phyloP scores from a whole-genome alignment of 768 basidiomycete genomes.

The Cystoderma amianthinum region DNA sequence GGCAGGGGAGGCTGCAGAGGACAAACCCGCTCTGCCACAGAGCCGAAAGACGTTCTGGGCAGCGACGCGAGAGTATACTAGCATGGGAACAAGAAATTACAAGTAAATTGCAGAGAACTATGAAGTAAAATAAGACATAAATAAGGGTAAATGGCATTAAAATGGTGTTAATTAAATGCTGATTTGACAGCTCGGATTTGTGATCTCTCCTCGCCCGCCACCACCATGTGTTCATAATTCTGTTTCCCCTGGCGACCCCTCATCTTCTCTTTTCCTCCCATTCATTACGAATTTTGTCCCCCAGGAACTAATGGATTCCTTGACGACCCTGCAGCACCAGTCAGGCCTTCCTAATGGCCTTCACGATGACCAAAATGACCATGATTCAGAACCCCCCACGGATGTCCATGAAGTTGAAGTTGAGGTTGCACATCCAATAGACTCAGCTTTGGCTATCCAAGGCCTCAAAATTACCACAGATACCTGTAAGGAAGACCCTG shows the following conservation, averaged over 20 bases:
- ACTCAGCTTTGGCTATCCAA: slow-evolving; percentile 12
- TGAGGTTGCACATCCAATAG: slow-evolving; percentile 12
- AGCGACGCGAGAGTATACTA: not conserved
- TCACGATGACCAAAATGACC: slow-evolving; percentile 18
- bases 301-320: slow-evolving; percentile 4
- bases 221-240: not conserved
- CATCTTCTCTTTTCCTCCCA: not conserved
- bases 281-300: not conserved
- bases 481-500: slow-evolving; percentile 15
- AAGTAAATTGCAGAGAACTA: not conserved
- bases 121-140: not conserved
- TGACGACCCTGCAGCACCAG: slow-evolving; percentile 2
- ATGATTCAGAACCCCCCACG: slow-evolving; percentile 12
- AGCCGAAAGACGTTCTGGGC: slow-evolving; percentile 8
- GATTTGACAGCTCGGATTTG: not conserved
- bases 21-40: too few species aligned
- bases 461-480: slow-evolving; percentile 18
- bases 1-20: slow-evolving; percentile 10
- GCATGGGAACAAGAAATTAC: not conserved
- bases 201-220: not conserved
- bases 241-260: not conserved
- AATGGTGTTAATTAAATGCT: not conserved
- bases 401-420: too few species aligned
- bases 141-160: not conserved
- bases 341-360: not conserved